These are phyloP conservation scores for Camellia lanceoleosa DNA, from an alignment of 148 eudicot genomes.

Conservation along the genomic window DNA sequence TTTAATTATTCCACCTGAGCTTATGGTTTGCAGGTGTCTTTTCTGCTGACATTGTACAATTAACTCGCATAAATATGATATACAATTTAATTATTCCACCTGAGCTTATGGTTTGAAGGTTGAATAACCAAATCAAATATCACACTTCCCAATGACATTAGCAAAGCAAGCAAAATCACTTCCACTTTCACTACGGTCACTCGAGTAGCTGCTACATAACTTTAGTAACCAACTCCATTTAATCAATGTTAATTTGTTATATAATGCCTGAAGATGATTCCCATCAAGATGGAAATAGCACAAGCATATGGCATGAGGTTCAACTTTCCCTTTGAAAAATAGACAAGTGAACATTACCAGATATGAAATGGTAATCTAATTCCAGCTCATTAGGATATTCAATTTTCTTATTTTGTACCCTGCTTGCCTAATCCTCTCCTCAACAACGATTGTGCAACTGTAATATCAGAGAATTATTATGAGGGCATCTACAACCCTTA, in stretches of 20 bases:
- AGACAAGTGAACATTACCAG: background rate
- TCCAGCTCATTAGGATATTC: background rate
- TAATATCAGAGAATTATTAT: background rate
- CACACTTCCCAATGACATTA: background rate
- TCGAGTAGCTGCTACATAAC: background rate
- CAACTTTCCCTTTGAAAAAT: background rate
- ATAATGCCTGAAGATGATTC: background rate
- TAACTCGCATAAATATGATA: background rate
- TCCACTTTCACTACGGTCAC: background rate
- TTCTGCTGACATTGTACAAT: background rate
- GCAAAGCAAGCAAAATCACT: background rate
- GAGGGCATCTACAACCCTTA: no score
- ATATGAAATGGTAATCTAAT: background rate
- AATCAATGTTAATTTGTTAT: background rate
- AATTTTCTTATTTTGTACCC: background rate
- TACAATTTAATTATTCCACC: background rate
- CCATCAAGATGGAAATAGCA: background rate
- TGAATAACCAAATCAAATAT: background rate
- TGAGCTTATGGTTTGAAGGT: background rate
- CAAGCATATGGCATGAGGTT: background rate
- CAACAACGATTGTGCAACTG: background rate
- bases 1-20: background rate
- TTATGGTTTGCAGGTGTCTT: background rate
- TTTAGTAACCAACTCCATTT: background rate
- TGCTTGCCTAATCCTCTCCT: background rate